Conservation (phyloP, 495 filamentous ascomycete species). For the Amphirosellinia nigrospora region DNA sequence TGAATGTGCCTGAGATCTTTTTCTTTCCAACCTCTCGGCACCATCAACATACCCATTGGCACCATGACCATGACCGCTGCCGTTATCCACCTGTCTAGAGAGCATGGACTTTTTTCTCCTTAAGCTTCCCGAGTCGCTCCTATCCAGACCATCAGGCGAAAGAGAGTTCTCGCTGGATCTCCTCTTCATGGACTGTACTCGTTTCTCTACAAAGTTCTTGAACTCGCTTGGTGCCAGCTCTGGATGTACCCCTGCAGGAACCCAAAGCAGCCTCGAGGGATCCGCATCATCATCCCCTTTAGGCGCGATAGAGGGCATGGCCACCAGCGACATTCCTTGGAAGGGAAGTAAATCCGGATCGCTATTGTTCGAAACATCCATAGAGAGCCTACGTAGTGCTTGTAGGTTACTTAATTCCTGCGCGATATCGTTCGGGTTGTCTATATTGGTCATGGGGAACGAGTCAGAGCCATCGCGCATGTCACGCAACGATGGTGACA, state of each 20-base stretch:
- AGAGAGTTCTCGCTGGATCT: conserved; percentile 76
- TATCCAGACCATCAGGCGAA: conserved; percentile 64
- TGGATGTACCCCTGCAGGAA: conserved; percentile 91
- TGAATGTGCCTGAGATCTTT: conserved; percentile 64
- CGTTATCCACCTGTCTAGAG: conserved; percentile 84
- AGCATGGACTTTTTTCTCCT: conserved; percentile 95
- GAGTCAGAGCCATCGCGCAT: conserved; percentile 68
- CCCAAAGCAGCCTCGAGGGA: conserved; percentile 89
- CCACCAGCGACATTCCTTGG: conserved; percentile 60
- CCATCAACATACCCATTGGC: conserved; percentile 80
- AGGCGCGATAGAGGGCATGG: conserved; percentile 76
- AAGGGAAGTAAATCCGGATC: conserved; percentile 95
- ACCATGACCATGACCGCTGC: conserved; percentile 61
- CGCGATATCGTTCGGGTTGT: conserved; percentile 89
- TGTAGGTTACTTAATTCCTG: conserved; percentile 96
- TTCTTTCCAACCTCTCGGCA: conserved; percentile 80
- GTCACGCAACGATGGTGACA: conserved; percentile 60
- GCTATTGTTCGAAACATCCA: conserved; percentile 90
- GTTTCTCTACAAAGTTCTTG: conserved; percentile 93
- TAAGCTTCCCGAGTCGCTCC: conserved; percentile 68
- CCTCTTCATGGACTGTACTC: conserved; percentile 85
- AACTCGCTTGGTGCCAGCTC: conserved; percentile 96
- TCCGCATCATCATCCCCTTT: conserved; percentile 84
- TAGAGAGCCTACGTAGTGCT: conserved; percentile 94
- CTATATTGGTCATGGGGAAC: conserved; percentile 89